Conservation (phyloP, 2,329 filamentous ascomycete genomes). For the Hypoxylon sp. region DNA sequence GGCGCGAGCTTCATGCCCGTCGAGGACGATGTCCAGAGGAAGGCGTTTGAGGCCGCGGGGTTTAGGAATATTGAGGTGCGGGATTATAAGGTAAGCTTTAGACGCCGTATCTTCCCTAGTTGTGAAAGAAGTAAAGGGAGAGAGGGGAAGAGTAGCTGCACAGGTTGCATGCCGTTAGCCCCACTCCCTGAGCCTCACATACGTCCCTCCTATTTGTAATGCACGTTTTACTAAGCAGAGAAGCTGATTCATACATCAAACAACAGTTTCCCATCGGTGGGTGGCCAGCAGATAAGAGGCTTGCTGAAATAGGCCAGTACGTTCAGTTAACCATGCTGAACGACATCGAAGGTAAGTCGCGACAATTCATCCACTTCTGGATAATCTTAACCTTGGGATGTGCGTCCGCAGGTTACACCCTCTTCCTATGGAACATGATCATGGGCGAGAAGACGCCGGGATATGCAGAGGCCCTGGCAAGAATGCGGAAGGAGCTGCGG, state of each 20-base stretch:
- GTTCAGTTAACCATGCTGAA: constrained; percentile 49
- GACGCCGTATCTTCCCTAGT: background rate
- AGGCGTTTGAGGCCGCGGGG: constrained; percentile 68
- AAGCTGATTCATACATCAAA: background rate
- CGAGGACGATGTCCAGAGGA: constrained; percentile 66
- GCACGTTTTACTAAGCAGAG: background rate
- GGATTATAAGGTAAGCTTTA: constrained; percentile 62
- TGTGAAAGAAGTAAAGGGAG: no score
- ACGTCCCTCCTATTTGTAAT: no score
- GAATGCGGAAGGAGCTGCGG: constrained; percentile 47
- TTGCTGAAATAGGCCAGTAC: constrained; percentile 52
- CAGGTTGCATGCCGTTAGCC: no score
- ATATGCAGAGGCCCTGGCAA: constrained; percentile 45
- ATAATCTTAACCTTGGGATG: background rate
- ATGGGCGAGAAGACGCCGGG: constrained; percentile 47
- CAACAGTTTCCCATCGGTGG: constrained; percentile 47
- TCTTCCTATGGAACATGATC: constrained; percentile 49
- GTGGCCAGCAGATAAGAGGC: constrained; percentile 52
- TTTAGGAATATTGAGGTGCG: constrained; percentile 70
- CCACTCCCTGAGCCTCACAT: background rate
- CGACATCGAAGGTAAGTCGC: constrained; percentile 50
- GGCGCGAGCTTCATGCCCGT: constrained; percentile 65
- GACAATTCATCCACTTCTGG: background rate
- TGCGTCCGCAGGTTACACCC: constrained; percentile 46
- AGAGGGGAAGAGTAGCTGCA: no score